Evolutionary conservation across 805 yeast genomes (phyloP), one percentile per base, ranked within the genome.

Genomic region (Vanderwaltozyma tropicalis): DNA sequence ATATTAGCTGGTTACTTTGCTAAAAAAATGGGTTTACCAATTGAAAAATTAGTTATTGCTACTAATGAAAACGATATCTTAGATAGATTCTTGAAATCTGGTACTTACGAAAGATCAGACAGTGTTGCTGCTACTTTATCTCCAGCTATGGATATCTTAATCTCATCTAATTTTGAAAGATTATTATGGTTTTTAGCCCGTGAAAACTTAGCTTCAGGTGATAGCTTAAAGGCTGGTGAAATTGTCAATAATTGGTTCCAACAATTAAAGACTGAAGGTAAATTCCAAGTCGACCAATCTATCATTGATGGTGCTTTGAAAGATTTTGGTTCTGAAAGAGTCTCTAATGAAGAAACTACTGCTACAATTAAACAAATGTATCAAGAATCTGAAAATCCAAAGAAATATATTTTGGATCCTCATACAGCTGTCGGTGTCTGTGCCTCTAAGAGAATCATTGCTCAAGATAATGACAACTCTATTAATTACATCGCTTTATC

Each of bases 81-180:
- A 55, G 85, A 92, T 65, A 78, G 99, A 64, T 92, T 92, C 69
- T 64, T 92, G 63, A 80, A 80, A 55, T 64, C 87, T 13, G 97
- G 96, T 43, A 69, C 74, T 45, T 92, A 92, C 55, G 87, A 80
- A 51, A 88, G 86, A 69, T 64, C 67, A 25, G 68, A 68, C 38
- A 76, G 73, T 40, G 97, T 86, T 33, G 84, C 81, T 57, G 87
- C 89, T 25, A 88, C 97, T 11, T 67, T 78, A 52, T 85, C 96
- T 2, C 99, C 99, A 46, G 99, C 99, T 32, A 92, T 92, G 99
- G 99, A 92, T 62, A 92, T 92, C 53, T 74, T 86, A 52, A 85
- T 92, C 41, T 86, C 96, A 14, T 83, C 95, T 20, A 92, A 92
- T 64, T 92, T 92, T 55, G 99, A 92, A 69, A 81, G 99, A 64